These are phyloP conservation scores for Wickerhamomyces chambardii DNA, from an alignment of 805 yeast genomes.

Conservation along the genomic window DNA sequence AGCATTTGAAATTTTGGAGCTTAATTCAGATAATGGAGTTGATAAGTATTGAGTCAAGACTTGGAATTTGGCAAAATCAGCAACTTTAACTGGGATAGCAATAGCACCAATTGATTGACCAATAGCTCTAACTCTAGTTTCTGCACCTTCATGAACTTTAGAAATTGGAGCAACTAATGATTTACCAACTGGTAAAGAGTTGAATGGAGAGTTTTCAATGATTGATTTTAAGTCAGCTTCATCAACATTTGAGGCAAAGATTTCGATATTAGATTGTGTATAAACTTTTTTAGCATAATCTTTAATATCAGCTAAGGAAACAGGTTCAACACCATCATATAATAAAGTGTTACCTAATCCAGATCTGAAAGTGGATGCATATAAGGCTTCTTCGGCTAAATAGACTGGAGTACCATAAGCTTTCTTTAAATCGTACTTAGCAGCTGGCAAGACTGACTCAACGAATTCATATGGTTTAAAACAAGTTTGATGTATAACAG, in stretches of 20 bases:
- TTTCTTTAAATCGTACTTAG: conserved; percentile 49
- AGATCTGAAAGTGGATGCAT: conserved; percentile 71
- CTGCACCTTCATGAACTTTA: conserved; percentile 51
- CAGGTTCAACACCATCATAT: conserved; percentile 55
- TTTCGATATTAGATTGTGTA: conserved; percentile 60
- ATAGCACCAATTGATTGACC: conserved; percentile 69
- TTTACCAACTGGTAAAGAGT: conserved; percentile 54
- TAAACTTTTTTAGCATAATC: conserved; percentile 59
- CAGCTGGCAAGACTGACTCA: conserved; percentile 79
- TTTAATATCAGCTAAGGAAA: conserved; percentile 56
- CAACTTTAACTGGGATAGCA: conserved; percentile 67
- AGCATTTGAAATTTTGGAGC: conserved; percentile 44
- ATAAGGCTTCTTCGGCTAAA: conserved; percentile 70
- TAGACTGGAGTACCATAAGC: conserved; percentile 42
- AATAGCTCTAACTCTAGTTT: conserved; percentile 52
- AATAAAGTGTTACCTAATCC: conserved; percentile 83
- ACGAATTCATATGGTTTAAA: conserved; percentile 77
- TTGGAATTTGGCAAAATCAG: conserved; percentile 58
- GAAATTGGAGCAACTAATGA: conserved; percentile 29
- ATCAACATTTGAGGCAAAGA: conserved; percentile 67
- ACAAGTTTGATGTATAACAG: conserved; percentile 57
- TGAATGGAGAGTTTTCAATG: conserved; percentile 56
- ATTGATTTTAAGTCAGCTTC: conserved; percentile 62
- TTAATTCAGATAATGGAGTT: conserved; percentile 45
- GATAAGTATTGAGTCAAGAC: conserved; percentile 61